phyloP scores from a whole-genome alignment of 129 eudicot genomes.

The Ambrosia trifida region DNA sequence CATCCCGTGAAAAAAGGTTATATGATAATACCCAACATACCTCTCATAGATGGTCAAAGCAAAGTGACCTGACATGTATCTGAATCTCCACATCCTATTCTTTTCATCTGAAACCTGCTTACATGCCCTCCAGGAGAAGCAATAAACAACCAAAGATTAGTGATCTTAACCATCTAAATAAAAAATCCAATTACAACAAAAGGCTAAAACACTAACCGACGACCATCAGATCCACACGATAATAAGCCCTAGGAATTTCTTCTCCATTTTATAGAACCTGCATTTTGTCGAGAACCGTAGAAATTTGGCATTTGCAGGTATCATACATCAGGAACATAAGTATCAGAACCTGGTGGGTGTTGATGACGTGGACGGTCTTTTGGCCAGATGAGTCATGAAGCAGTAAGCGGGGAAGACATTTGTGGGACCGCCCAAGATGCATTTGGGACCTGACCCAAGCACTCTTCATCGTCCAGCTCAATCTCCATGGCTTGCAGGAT shows the following conservation, averaged over 20 bases:
- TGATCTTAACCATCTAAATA: no score
- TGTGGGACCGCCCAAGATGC: conserved; percentile 78
- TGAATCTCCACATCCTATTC: no score
- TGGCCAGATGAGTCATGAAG: conserved; percentile 76
- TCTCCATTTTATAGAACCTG: conserved; percentile 37
- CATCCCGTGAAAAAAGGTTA: no score
- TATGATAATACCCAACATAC: no score
- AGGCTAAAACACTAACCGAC: conserved; percentile 27
- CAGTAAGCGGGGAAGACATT: conserved; percentile 81
- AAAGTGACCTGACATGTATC: no score
- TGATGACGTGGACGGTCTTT: conserved; percentile 34
- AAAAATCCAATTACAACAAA: no score
- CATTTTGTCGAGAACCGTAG: conserved; percentile 30
- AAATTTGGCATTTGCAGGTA: conserved; percentile 31
- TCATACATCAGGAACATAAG: conserved; percentile 74
- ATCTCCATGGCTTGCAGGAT: conserved; percentile 51
- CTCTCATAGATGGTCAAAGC: no score
- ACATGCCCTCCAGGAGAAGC: no score
- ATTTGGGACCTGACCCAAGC: conserved; percentile 76
- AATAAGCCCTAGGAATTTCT: conserved; percentile 33
- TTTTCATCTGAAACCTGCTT: no score
- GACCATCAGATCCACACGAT: conserved; percentile 6
- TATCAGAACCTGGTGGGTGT: conserved; percentile 37
- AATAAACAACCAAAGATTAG: no score
- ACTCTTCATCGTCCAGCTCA: conserved; percentile 65